Conservation (phyloP, 2,329 filamentous ascomycete genomes). For the Talaromyces islandicus region DNA sequence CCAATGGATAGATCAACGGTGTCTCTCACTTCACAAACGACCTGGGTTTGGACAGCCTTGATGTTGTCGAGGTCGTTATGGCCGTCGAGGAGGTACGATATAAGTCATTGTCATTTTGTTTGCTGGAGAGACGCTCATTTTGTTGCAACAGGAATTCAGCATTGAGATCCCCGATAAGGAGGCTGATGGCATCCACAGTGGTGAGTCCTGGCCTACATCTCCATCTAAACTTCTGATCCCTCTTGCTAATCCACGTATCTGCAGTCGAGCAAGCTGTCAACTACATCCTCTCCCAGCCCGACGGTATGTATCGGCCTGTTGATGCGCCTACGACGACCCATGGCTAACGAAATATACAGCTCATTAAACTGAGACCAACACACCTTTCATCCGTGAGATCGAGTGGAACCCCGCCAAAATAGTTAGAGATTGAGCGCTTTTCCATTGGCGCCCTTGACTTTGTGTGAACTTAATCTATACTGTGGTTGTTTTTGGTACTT, state of each 20-base stretch:
- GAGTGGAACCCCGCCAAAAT: constrained; percentile 21
- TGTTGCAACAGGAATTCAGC: constrained; percentile 60
- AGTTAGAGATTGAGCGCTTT: constrained; percentile 25
- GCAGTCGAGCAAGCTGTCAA: constrained; percentile 88
- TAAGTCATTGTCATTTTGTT: too few relatives aligned
- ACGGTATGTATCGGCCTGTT: constrained; percentile 58
- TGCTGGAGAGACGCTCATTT: constrained; percentile 2
- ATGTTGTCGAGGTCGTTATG: constrained; percentile 99
- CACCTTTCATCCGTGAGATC: constrained; percentile 24
- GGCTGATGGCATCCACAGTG: constrained; percentile 86
- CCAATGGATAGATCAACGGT: constrained; percentile 62
- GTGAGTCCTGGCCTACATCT: constrained; percentile 49
- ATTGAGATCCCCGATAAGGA: constrained; percentile 99
- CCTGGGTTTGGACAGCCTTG: constrained; percentile 91
- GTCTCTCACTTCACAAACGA: constrained; percentile 93
- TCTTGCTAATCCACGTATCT: constrained; percentile 12
- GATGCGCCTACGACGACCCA: constrained; percentile 1
- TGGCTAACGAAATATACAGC: constrained; percentile 17
- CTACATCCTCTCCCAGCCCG: constrained; percentile 89
- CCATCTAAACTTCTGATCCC: constrained; percentile 5
- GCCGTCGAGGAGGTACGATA: constrained; percentile 85
- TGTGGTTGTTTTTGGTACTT: constrained; percentile 26
- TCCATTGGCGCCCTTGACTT: constrained; percentile 15
- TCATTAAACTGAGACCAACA: constrained; percentile 29
- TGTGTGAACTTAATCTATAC: constrained; percentile 31